Base-by-base conservation (phyloP, 345 rosid species). In the Pistacia atlantica region DNA sequence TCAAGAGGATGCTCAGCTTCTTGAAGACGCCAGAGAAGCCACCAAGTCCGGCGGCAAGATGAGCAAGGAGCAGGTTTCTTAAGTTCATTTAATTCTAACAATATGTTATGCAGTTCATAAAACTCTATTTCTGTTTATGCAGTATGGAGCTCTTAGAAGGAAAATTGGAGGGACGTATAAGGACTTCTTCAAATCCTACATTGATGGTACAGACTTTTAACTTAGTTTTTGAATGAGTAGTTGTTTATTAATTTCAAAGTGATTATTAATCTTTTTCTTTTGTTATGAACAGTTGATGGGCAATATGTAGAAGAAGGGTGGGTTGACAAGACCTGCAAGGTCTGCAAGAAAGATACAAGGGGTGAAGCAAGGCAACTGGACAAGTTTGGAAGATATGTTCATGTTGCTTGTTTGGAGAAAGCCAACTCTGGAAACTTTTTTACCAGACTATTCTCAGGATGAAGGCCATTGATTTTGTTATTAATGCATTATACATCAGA, bases 91-190 rank as follows among this genome's bases (percentile, higher is more conserved):
- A 31, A 31, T 42, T 42, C 46, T 42, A 8, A 42, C 46, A 42
- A 42, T 42, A 31, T 45, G 14, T 20, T 11, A n/a, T 65, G 52
- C 69, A 1, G 57, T 3, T 7, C 11, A 33, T 63, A 14, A 16
- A 48, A 9, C 20, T 69, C 13, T 5, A 61, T 75, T 72, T 58
- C 20, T 52, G 77, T 25, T 7, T 16, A 33, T 79, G 83, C 87
- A 95, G 98, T 92, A 95, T 76, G 98, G 97, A 8, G 98, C 98
- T 38, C 87, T 93, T 55, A 87, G 97, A 77, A 91, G 97, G 88
- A 91, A 93, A 84, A 92, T 91, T 58, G 98, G 98, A 80, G 97
- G 97, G 56, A 95, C 95, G 6, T 92, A 92, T 88, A 88, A 89
- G 88, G 98, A 92, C 72, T 92, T 95, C 82, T 95, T 95, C 86